Evolutionary conservation across 345 rosid species (phyloP).

Genomic region (Populus simonii): DNA sequence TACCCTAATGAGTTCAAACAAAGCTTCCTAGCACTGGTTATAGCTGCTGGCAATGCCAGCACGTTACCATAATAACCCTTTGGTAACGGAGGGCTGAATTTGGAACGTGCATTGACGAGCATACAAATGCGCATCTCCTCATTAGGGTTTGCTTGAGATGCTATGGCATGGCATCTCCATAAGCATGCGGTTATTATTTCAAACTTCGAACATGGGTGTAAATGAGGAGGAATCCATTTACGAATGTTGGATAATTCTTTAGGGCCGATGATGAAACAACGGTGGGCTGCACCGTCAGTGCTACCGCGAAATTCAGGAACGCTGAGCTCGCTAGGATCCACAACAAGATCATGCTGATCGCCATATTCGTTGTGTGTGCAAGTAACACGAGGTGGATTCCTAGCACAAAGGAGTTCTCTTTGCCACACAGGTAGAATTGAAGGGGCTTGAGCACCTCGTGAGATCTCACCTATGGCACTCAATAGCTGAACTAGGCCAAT

Average conservation of each 20-base stretch:
- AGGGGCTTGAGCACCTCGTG: conserved; percentile 3
- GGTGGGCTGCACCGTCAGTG: not conserved
- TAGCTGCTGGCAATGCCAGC: conserved; percentile 26
- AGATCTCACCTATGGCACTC: conserved; percentile 12
- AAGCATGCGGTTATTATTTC: conserved; percentile 24
- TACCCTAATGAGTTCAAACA: conserved; percentile 23
- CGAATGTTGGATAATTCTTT: conserved; percentile 2
- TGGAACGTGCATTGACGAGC: not conserved
- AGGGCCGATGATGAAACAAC: conserved; percentile 16
- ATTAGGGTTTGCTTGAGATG: not conserved
- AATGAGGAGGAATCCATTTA: not conserved
- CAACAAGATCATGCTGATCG: not conserved
- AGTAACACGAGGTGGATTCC: conserved; percentile 14
- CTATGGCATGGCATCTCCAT: conserved; percentile 27
- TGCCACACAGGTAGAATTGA: conserved; percentile 18
- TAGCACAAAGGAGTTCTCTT: conserved; percentile 14
- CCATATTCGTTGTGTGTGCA: conserved; percentile 13
- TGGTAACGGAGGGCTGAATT: not conserved
- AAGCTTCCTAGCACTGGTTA: conserved; percentile 24
- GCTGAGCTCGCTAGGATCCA: conserved; percentile 1
- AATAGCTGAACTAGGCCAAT: conserved; percentile 13
- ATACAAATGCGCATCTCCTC: conserved; percentile 12
- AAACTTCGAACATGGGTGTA: conserved; percentile 7
- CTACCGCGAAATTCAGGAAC: not conserved
- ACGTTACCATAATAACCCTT: conserved; percentile 45